phyloP scores from a whole-genome alignment of 768 basidiomycete species.

The Polyporus arcularius region DNA sequence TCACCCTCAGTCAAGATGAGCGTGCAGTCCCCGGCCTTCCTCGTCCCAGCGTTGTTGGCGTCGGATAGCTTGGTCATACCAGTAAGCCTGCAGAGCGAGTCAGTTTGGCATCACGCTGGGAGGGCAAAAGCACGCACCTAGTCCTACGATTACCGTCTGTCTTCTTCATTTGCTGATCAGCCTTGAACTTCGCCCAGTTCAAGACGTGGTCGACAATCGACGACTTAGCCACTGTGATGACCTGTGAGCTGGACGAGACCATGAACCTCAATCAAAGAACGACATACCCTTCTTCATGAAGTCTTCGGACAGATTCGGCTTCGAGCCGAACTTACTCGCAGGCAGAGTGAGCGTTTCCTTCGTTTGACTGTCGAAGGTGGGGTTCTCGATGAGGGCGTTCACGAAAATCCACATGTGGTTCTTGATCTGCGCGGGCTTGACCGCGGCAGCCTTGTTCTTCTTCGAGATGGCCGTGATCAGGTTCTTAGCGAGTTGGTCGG shows the following conservation, averaged over 20 bases:
- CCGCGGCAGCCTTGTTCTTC: conserved; percentile 96
- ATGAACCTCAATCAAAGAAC: neutral
- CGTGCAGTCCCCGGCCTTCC: conserved; percentile 78
- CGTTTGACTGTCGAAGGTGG: conserved; percentile 98
- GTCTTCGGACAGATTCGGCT: conserved; percentile 81
- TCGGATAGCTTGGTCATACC: conserved; percentile 94
- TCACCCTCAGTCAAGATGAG: conserved; percentile 99
- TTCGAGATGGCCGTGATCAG: conserved; percentile 82
- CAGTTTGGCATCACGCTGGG: neutral
- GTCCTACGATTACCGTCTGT: conserved; percentile 89
- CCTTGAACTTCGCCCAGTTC: conserved; percentile 96
- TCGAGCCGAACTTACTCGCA: conserved; percentile 87
- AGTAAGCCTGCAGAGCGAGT: conserved; percentile 57
- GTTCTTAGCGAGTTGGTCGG: conserved; percentile 88
- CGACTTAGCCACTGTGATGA: conserved; percentile 73
- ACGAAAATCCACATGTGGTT: conserved; percentile 99
- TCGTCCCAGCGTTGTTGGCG: conserved; percentile 95
- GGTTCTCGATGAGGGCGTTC: conserved; percentile 94
- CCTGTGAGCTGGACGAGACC: neutral
- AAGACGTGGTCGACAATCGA: conserved; percentile 89
- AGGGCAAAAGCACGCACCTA: conserved; percentile 50
- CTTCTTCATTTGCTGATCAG: conserved; percentile 94
- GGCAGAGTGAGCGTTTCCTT: conserved; percentile 93
- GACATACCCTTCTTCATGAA: conserved; percentile 91
- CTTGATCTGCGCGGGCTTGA: conserved; percentile 93